Percentiles rank a stretch among this genome's conserved stretches.
Evolutionary conservation across 2,329 filamentous ascomycete species (phyloP).

Genomic region (Penicillium sp.): DNA sequence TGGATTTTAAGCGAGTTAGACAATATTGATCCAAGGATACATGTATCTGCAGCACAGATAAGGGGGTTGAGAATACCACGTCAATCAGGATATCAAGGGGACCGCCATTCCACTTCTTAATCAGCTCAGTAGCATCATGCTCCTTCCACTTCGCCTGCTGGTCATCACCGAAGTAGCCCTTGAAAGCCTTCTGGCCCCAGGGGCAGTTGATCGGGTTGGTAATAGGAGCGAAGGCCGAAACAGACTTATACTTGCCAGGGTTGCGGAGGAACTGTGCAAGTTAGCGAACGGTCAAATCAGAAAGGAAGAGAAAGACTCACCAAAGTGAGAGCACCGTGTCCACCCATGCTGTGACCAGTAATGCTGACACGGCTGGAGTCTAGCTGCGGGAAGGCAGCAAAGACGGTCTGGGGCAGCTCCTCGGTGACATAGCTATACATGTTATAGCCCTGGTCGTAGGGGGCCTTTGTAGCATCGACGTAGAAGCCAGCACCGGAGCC

Average conservation of each 20-base stretch:
- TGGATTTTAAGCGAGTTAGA: slow-evolving; percentile 31
- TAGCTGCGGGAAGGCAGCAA: slow-evolving; percentile 68
- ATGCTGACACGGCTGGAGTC: slow-evolving; percentile 74
- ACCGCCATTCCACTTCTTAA: slow-evolving; percentile 68
- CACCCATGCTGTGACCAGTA: slow-evolving; percentile 95
- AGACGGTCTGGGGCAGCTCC: slow-evolving; percentile 80
- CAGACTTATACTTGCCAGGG: slow-evolving; percentile 83
- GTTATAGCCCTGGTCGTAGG: slow-evolving; percentile 76
- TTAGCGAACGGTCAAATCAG: background rate
- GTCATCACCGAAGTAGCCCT: slow-evolving; percentile 81
- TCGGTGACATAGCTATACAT: slow-evolving; percentile 93
- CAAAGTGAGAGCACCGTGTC: slow-evolving; percentile 88
- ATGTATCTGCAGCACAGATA: background rate
- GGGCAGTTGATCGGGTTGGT: slow-evolving; percentile 80
- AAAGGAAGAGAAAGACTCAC: slow-evolving; percentile 34
- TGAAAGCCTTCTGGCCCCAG: slow-evolving; percentile 95
- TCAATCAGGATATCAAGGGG: slow-evolving; percentile 80
- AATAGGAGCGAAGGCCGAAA: slow-evolving; percentile 89
- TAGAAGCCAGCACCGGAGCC: slow-evolving; percentile 93
- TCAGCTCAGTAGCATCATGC: slow-evolving; percentile 88
- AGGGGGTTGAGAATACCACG: slow-evolving; percentile 60
- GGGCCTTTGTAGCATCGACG: slow-evolving; percentile 75
- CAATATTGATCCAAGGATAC: background rate
- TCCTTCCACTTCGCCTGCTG: slow-evolving; percentile 72
- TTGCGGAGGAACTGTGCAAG: slow-evolving; percentile 72